Percentiles rank a stretch among this genome's conserved stretches.
These are phyloP conservation scores for Cryphonectria naterciae DNA, from an alignment of 2,329 filamentous ascomycete species.

Conservation along the genomic window DNA sequence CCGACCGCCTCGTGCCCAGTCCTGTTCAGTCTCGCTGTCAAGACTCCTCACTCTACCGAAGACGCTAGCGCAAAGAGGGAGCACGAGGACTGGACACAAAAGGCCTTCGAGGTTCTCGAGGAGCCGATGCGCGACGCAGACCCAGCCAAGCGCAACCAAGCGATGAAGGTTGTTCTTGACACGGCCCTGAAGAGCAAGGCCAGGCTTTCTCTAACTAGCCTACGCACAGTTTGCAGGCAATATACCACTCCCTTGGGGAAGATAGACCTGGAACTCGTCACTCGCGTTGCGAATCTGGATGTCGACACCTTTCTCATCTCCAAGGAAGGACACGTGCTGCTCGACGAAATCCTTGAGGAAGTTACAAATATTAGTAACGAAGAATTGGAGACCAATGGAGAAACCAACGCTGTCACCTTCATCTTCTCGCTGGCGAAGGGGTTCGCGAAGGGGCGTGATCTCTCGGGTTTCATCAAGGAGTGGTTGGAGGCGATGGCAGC, in stretches of 20 bases:
- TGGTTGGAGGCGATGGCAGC: constrained; percentile 51
- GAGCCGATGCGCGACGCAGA: constrained; percentile 34
- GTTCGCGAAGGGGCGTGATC: constrained; percentile 48
- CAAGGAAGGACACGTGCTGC: constrained; percentile 44
- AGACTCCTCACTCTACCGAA: constrained; percentile 36
- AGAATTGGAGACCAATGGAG: constrained; percentile 25
- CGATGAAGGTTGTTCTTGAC: constrained; percentile 39
- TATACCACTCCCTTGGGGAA: constrained; percentile 44
- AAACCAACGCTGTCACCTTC: constrained; percentile 37
- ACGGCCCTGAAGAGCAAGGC: constrained; percentile 38
- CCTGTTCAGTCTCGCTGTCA: constrained; percentile 49
- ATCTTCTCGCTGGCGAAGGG: constrained; percentile 49
- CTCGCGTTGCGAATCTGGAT: constrained; percentile 48
- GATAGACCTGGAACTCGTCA: constrained; percentile 50
- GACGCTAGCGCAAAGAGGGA: constrained; percentile 46
- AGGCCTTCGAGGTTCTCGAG: constrained; percentile 41
- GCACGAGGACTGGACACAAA: constrained; percentile 46
- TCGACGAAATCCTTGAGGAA: constrained; percentile 46
- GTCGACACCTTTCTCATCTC: constrained; percentile 50
- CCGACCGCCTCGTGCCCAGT: constrained; percentile 46
- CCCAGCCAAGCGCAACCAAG: constrained; percentile 31
- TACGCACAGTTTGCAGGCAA: constrained; percentile 47
- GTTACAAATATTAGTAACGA: constrained; percentile 33
- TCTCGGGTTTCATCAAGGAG: constrained; percentile 50
- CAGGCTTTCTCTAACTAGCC: constrained; percentile 44